Evolutionary conservation across 495 filamentous ascomycete genomes (phyloP).

Genomic region (Aspergillus baeticus): DNA sequence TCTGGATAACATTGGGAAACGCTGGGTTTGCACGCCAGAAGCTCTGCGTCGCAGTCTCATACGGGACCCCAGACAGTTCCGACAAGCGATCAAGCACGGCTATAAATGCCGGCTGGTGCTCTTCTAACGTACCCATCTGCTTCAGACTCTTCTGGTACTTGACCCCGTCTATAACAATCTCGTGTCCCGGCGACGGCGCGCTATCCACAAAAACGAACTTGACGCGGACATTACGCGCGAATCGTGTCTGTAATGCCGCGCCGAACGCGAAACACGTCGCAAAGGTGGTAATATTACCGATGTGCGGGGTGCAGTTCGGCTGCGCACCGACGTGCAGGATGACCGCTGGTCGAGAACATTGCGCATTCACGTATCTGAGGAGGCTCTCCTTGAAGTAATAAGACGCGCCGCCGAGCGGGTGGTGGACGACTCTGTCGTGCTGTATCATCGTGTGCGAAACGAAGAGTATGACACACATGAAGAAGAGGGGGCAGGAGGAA

Average conservation of each 20-base stretch:
- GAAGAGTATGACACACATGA: too few relatives aligned
- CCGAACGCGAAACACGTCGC: slow-evolving; percentile 26
- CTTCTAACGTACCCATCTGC: slow-evolving; percentile 8
- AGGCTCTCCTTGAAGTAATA: slow-evolving; percentile 16
- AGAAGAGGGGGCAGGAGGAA: too few relatives aligned
- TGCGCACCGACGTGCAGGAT: slow-evolving; percentile 25
- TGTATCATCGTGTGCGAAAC: neutral
- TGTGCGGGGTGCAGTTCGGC: slow-evolving; percentile 28
- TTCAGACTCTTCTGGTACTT: slow-evolving; percentile 25
- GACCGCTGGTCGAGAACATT: slow-evolving; percentile 21
- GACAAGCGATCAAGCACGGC: slow-evolving; percentile 17
- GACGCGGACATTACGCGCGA: slow-evolving; percentile 16
- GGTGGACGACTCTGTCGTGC: neutral
- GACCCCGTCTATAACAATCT: slow-evolving; percentile 14
- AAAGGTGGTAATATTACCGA: slow-evolving; percentile 27
- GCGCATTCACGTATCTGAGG: slow-evolving; percentile 6
- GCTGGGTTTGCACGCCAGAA: slow-evolving; percentile 16
- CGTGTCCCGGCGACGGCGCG: slow-evolving; percentile 18
- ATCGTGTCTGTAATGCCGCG: slow-evolving; percentile 12
- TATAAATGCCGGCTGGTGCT: slow-evolving; percentile 12
- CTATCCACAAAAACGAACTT: slow-evolving; percentile 28
- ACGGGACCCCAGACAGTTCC: slow-evolving; percentile 19
- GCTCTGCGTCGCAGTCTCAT: slow-evolving; percentile 13
- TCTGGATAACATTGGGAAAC: slow-evolving; percentile 14
- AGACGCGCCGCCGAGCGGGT: slow-evolving; percentile 7